Evolutionary conservation across 1,139 yeast genomes (phyloP), one percentile per base, ranked within the genome.

Genomic region (Debaryomyces singareniensis): DNA sequence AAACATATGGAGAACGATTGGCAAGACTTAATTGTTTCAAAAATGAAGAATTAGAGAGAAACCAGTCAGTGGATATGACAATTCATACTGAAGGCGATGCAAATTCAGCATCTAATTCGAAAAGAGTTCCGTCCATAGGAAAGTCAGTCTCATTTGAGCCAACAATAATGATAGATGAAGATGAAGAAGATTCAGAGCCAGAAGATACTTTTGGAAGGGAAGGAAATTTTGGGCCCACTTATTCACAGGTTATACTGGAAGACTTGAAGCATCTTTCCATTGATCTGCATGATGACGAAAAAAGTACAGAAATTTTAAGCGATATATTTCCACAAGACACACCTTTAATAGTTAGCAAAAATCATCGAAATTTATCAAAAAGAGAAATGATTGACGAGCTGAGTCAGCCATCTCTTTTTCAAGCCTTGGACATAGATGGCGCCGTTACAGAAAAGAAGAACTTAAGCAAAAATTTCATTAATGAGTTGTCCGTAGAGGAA

Each of bases 11-110:
- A 27, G 98, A 91, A 54, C 67, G 98, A 35, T 61, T 93, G 32
- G 98, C 98, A 1, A 67, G 98, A 34, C 65, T 87, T 27, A 91
- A 91, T 53, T 86, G 96, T 55, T 86, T 89, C 71, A 81, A 87
- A 42, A 91, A 91, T 56, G 95, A 86, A 53, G 86, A 82, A 40
- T 51, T 78, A 29, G 84, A 76, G 45, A 60, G 70, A 38, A 35
- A 41, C 13, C 33, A 18, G 7, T 18, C 21, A 18, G n/a, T 18
- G 21, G 7, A 7, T 7, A n/a, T n/a, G 7, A 18, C 21, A 18
- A 7, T n/a, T 7, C 7, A 18, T 7, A 7, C n/a, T 7, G 21
- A 18, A 7, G n/a, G n/a, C n/a, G n/a, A 18, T 18, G n/a, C 9
- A 7, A 7, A 7, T 7, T 18, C 21, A 7, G n/a, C 7, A 18